Base-by-base conservation (phyloP, 2,329 filamentous ascomycete species). In the Thelonectria discophora region DNA sequence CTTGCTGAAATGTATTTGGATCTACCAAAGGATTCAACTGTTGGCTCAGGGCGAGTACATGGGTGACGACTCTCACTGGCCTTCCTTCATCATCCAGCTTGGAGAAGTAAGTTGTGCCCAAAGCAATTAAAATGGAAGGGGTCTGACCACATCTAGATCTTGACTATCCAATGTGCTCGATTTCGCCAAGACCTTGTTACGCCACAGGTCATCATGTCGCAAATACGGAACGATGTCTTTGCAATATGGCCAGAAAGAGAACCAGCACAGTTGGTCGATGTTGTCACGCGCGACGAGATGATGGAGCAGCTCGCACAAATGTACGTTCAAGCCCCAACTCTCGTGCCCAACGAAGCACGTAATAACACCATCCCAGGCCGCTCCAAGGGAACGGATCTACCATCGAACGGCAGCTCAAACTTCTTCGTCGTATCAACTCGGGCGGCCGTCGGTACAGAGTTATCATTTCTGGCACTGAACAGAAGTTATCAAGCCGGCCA, bases 1-100 rank as follows among this genome's bases (percentile, higher is more conserved):
- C 27, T 60, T 77, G 1, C 49, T 77, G 27, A 77, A 76, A 48
- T 77, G 75, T 27, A 54, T 77, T 5, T 77, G 74, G 73, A 61
- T 77, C 34, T 68, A 73, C 37, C 48, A 62, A 18, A 58, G 52
- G 24, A 72, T 73, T 2, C 52, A 65, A 9, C 45, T 27, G 11
- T 69, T 68, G 6, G 58, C 64, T 2, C 40, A 51, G 13, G 50
- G 75, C 1, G 48, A 39, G 3, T 27, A 58, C 3, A 57, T 63
- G 1, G 46, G 61, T 1, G 46, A 59, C 9, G 68, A 73, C 17
- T 77, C 74, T 2, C 75, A 77, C 34, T 77, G 75, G 75, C 75
- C 75, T n/a, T 77, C 75, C 1, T 77, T 75, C 24, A 57, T 70
- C 13, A 65, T 63, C 7, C 69, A 76, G 53, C 67, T 77, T 2